Conservation (phyloP, 2,329 filamentous ascomycete species). For the Aciculosporium take region DNA sequence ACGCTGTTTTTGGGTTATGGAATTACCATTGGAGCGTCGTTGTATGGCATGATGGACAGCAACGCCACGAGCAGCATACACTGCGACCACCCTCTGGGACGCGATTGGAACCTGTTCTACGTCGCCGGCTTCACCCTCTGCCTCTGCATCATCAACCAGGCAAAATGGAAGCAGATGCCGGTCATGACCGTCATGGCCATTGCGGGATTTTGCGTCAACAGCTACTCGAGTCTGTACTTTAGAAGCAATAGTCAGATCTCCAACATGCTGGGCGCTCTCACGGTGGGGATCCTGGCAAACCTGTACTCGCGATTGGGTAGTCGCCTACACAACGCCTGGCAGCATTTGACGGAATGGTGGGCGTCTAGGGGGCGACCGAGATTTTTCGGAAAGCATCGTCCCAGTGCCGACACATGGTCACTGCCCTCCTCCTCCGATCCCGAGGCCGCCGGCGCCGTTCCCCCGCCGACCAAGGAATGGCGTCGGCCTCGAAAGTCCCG, state of each 20-base stretch:
- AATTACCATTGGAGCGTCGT: slow-evolving; percentile 52
- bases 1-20: slow-evolving; percentile 61
- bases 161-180: slow-evolving; percentile 64
- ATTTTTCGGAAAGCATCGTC: slow-evolving; percentile 18
- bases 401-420: slow-evolving; percentile 17
- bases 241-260: slow-evolving; percentile 57
- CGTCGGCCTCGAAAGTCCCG: slow-evolving; percentile 34
- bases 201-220: slow-evolving; percentile 62
- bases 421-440: slow-evolving; percentile 17
- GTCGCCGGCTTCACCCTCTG: slow-evolving; percentile 62
- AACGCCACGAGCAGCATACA: slow-evolving; percentile 32
- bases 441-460: slow-evolving; percentile 18
- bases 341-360: slow-evolving; percentile 36
- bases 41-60: slow-evolving; percentile 49
- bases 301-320: slow-evolving; percentile 57
- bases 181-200: slow-evolving; percentile 63
- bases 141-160: slow-evolving; percentile 66
- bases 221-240: slow-evolving; percentile 54
- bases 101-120: slow-evolving; percentile 49
- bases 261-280: slow-evolving; percentile 63
- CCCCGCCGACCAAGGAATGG: slow-evolving; percentile 12
- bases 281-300: slow-evolving; percentile 65
- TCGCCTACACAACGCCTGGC: slow-evolving; percentile 38
- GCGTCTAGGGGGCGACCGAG: slow-evolving; percentile 27
- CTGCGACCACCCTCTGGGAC: slow-evolving; percentile 30